phyloP scores from a whole-genome alignment of 208 protist genomes.

The Leishmania lainsoni region DNA sequence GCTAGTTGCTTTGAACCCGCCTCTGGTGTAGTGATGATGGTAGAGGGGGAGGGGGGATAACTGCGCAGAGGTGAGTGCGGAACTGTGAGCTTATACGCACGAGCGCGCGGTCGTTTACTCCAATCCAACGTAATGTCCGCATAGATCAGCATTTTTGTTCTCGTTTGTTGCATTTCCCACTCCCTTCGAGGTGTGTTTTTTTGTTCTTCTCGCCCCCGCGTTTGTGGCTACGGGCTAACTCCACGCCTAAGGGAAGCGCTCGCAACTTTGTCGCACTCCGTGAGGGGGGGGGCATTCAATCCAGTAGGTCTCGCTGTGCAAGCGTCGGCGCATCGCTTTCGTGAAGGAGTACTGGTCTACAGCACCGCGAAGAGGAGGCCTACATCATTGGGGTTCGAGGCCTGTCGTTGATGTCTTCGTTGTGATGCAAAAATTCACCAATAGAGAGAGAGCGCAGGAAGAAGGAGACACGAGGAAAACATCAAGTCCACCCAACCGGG shows the following conservation, averaged over 20 bases:
- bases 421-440: neutral
- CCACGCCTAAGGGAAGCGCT: neutral
- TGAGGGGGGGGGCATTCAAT: too few relatives aligned
- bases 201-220: neutral
- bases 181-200: neutral
- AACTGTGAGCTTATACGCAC: neutral
- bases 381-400: too few relatives aligned
- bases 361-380: too few relatives aligned
- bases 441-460: neutral
- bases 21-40: neutral
- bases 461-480: neutral
- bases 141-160: neutral
- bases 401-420: too few relatives aligned
- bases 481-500: neutral
- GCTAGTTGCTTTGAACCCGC: neutral
- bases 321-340: too few relatives aligned
- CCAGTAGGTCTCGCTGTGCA: too few relatives aligned
- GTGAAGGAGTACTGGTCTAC: too few relatives aligned
- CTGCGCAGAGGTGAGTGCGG: neutral
- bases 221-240: neutral
- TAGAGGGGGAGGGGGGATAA: too few relatives aligned
- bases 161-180: neutral
- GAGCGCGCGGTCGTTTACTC: neutral
- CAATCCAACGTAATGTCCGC: neutral
- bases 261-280: too few relatives aligned